Percentiles rank a stretch among this genome's conserved stretches.
Evolutionary conservation across 2,329 filamentous ascomycete genomes (phyloP).

Genomic region (Westerdykella aurantiaca): DNA sequence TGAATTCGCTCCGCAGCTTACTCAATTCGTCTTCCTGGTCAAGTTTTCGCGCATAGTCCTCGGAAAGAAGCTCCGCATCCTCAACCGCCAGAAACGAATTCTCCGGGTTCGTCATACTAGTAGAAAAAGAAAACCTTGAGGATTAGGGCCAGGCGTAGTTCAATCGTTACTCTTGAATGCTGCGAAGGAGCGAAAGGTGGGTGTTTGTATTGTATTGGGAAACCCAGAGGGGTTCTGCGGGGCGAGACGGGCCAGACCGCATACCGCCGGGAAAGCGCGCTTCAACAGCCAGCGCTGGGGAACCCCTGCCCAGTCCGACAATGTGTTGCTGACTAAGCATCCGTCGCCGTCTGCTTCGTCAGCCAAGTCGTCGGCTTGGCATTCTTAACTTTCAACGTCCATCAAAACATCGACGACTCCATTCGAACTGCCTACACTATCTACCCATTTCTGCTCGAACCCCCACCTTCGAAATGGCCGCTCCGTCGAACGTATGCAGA

Average conservation of each 20-base stretch:
- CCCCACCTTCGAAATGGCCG: slow-evolving; percentile 15
- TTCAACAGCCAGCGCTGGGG: too few relatives aligned
- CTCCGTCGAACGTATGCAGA: slow-evolving; percentile 24
- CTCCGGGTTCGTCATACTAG: slow-evolving; percentile 20
- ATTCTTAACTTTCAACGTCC: background rate
- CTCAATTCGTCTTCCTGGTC: slow-evolving; percentile 38
- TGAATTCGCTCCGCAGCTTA: slow-evolving; percentile 59
- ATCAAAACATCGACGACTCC: background rate
- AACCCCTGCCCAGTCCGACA: too few relatives aligned
- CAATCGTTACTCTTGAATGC: too few relatives aligned
- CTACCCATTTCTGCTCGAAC: slow-evolving; percentile 7
- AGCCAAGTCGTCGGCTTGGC: too few relatives aligned
- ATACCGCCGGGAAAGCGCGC: too few relatives aligned
- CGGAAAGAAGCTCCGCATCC: slow-evolving; percentile 21
- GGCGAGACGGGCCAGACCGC: too few relatives aligned
- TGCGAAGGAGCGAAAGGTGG: too few relatives aligned
- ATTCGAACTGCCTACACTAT: slow-evolving; percentile 5
- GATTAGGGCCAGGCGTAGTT: too few relatives aligned
- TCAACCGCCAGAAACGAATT: slow-evolving; percentile 19
- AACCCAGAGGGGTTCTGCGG: too few relatives aligned
- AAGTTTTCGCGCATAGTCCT: slow-evolving; percentile 25
- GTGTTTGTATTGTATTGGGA: too few relatives aligned
- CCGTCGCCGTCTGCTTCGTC: slow-evolving; percentile 1
- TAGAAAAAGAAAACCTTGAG: background rate
- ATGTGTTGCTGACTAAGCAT: too few relatives aligned